Base-by-base conservation (phyloP, 208 protist species). In the Crithidia brevicula region DNA sequence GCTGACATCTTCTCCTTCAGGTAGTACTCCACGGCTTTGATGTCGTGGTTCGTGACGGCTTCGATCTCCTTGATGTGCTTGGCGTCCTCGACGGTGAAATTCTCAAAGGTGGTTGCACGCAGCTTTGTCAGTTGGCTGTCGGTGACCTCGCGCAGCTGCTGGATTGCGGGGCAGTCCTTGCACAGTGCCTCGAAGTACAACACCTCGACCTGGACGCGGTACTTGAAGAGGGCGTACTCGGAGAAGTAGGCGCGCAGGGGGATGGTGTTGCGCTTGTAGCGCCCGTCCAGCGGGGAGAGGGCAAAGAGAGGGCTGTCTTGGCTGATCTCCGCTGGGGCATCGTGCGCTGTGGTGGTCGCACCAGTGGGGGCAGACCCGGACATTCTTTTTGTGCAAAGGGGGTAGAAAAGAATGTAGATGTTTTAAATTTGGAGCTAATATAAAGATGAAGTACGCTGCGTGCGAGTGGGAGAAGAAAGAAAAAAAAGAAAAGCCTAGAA, bases 21-120 rank as follows among this genome's bases (percentile, higher is more conserved):
- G 69, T 92, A 98, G 72, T 99, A 99, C 82, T 98, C 96, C 7
- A 99, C 94, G 11, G 97, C 97, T 64, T 99, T 99, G 36, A 99
- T 96, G 67, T 99, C 97, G 71, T 99, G 97, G 69, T 98, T 98
- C 22, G 97, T 99, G 4, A 86, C 80, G 5, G 85, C 77, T 62
- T 98, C 97, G 47, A 95, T 98, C 11, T 83, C 78, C 67, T 98
- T 98, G 40, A 98, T 96, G 27, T 81, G 58, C 60, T 65, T 51
- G 0, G 93, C 96, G 53, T 98, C 90, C 16, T 57, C 85, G 18
- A 89, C 69, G 18, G 69, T 85, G 59, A 98, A 98, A 20, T 91
- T 69, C 25, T 91, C 73, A 18, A 88, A 79, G 53, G 90, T 85
- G 31, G 77, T 45, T 4, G 67, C 69, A 1, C 81, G 53, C 15